Percentiles rank a stretch among this genome's conserved stretches.
Evolutionary conservation across 2,329 filamentous ascomycete species (phyloP).

Genomic region (Triangularia verruculosa): DNA sequence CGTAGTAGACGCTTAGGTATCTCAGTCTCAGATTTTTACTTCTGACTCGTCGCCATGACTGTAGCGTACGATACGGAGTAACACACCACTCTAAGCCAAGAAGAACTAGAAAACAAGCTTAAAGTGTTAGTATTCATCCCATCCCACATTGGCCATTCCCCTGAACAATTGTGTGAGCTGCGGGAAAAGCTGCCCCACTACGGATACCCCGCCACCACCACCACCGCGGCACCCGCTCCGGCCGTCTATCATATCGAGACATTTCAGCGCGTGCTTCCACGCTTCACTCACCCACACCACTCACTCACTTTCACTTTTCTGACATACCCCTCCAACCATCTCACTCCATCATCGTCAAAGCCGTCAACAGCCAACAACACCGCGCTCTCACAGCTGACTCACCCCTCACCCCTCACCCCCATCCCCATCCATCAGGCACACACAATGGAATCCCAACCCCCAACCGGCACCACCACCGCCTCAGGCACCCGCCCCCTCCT

Average conservation of each 20-base stretch:
- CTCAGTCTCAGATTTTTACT: no score
- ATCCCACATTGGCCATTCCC: neutral
- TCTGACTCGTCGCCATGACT: no score
- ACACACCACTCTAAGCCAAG: neutral
- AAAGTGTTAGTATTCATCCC: neutral
- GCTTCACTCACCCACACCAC: neutral
- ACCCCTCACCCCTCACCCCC: neutral
- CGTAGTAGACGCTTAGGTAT: no score
- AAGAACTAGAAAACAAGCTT: neutral
- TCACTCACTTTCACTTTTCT: neutral
- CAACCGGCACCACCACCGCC: neutral
- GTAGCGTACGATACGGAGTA: neutral
- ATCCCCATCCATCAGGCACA: neutral
- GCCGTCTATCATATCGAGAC: neutral
- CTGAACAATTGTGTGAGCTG: neutral
- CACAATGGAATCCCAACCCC: neutral
- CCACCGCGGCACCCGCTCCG: neutral
- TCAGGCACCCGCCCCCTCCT: slow-evolving; percentile 57
- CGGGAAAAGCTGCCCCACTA: neutral
- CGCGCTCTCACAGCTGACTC: neutral
- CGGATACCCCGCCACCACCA: neutral
- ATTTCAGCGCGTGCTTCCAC: neutral
- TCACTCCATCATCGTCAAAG: neutral
- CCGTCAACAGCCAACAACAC: neutral
- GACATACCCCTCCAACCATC: no score